Conservation (phyloP, 176 grass and related monocot species). For the Rhipidocladum racemiflorum region DNA sequence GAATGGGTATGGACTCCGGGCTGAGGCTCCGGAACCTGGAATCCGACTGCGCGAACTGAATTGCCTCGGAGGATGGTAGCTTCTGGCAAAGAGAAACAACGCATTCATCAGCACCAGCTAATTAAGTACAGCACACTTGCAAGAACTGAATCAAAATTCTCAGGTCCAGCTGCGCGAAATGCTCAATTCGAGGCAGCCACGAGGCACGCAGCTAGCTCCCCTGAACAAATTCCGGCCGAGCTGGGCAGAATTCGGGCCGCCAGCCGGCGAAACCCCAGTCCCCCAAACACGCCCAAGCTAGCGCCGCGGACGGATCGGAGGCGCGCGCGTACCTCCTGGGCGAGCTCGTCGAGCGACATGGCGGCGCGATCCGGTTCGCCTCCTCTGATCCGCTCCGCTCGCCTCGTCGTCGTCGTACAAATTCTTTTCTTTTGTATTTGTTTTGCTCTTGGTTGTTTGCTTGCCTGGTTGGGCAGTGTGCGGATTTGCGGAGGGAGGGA, state of each 20-base stretch:
- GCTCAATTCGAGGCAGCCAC: background rate
- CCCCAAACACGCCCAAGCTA: background rate
- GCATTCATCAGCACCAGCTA: slow-evolving; percentile 25
- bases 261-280: background rate
- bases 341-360: slow-evolving; percentile 51
- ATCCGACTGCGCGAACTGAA: slow-evolving; percentile 4
- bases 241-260: background rate
- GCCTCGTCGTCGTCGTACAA: background rate
- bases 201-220: background rate
- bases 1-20: slow-evolving; percentile 43
- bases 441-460: background rate
- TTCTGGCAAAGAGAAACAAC: slow-evolving; percentile 13
- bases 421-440: background rate
- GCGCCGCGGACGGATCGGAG: background rate
- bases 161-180: background rate
- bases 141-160: background rate
- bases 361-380: slow-evolving; percentile 34
- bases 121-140: background rate
- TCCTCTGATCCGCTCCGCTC: background rate
- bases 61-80: background rate
- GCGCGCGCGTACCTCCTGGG: slow-evolving; percentile 31
- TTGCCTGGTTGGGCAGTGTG: background rate
- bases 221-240: background rate
- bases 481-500: background rate
- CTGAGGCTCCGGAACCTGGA: slow-evolving; percentile 38